A percentile compares a stretch with the other conserved stretches of the same genome.
Conservation (phyloP, 2,329 filamentous ascomycete genomes). For the Arthrobotrys conoides region DNA sequence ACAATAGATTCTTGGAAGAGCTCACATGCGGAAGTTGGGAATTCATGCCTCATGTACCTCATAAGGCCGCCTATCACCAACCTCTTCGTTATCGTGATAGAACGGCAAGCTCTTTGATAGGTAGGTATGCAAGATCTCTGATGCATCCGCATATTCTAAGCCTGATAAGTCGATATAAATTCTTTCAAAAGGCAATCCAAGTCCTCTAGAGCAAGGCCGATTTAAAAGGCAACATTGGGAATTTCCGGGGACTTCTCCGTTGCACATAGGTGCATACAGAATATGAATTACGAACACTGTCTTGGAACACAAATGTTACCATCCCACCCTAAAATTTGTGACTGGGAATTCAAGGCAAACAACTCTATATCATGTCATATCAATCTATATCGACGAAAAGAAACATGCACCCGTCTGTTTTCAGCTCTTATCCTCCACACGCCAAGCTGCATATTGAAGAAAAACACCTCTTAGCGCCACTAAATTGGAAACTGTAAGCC, state of each 20-base stretch:
- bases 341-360: constrained; percentile 16
- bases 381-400: constrained; percentile 14
- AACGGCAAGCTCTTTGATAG: constrained; percentile 28
- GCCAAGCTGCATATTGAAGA: constrained; percentile 27
- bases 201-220: background rate
- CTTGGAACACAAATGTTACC: too few relatives aligned
- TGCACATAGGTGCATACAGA: background rate
- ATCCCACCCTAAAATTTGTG: constrained; percentile 11
- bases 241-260: constrained; percentile 17
- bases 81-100: constrained; percentile 31
- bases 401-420: constrained; percentile 6
- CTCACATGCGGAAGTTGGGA: constrained; percentile 52
- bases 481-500: constrained; percentile 40
- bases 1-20: constrained; percentile 24
- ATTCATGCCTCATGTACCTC: constrained; percentile 10
- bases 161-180: constrained; percentile 4
- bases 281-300: background rate
- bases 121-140: constrained; percentile 19
- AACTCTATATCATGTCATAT: constrained; percentile 8
- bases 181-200: background rate
- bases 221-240: constrained; percentile 14
- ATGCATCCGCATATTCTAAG: constrained; percentile 1
- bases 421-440: constrained; percentile 33
- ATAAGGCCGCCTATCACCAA: constrained; percentile 23
- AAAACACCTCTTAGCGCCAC: constrained; percentile 31